phyloP scores from a whole-genome alignment of 768 basidiomycete genomes.

The Boletus coccyginus region DNA sequence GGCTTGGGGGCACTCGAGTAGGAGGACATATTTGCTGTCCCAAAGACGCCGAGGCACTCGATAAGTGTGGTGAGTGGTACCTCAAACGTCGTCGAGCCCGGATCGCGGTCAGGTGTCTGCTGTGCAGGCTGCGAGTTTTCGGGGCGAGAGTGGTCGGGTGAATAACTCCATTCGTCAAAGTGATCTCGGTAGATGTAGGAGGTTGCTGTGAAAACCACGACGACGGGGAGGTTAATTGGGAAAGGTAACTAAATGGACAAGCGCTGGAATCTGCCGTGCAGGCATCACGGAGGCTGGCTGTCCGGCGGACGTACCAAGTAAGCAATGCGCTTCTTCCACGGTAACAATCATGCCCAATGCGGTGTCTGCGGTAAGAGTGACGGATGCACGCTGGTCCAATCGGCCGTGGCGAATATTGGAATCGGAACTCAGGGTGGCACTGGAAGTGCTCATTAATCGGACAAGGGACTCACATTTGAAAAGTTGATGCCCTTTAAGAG shows the following conservation, averaged over 20 bases:
- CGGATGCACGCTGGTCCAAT: constrained; percentile 61
- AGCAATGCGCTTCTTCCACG: constrained; percentile 81
- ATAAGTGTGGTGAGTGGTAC: constrained; percentile 81
- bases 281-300: constrained; percentile 4
- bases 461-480: constrained; percentile 54
- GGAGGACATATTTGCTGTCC: constrained; percentile 55
- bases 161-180: constrained; percentile 78
- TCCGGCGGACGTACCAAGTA: constrained; percentile 56
- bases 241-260: background rate
- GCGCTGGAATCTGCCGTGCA: background rate
- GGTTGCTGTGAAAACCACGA: constrained; percentile 50
- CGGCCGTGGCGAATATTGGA: constrained; percentile 5
- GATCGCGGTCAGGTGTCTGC: constrained; percentile 10
- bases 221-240: background rate
- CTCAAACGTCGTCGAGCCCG: constrained; percentile 56
- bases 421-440: background rate
- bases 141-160: constrained; percentile 37
- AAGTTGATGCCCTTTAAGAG: constrained; percentile 83
- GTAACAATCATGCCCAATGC: constrained; percentile 79
- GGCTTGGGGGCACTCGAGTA: constrained; percentile 34
- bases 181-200: constrained; percentile 77
- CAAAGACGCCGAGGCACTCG: constrained; percentile 92
- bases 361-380: constrained; percentile 57
- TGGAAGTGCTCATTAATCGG: background rate
- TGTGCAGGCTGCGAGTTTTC: constrained; percentile 21